Evolutionary conservation across 163 green algal species (phyloP).

Genomic region (Scenedesmus sp.): DNA sequence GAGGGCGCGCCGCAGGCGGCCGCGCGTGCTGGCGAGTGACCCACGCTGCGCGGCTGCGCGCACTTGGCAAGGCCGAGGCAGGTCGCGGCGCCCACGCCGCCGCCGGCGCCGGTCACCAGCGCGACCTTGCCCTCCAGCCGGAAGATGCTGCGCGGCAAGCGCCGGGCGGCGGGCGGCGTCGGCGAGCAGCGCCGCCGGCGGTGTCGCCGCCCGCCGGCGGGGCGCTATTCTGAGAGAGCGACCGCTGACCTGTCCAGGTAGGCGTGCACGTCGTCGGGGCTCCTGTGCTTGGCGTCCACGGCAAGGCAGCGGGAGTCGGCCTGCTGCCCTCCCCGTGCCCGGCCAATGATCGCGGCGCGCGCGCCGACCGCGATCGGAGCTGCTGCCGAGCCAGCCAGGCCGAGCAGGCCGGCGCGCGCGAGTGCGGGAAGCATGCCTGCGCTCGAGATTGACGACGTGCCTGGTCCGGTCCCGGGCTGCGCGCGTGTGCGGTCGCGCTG

Average conservation of each 20-base stretch:
- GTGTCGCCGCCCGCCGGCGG: background rate
- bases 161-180: background rate
- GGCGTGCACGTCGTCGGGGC: background rate
- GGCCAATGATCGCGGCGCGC: too few relatives aligned
- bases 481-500: too few relatives aligned
- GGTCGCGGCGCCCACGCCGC: background rate
- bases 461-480: too few relatives aligned
- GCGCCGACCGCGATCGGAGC: too few relatives aligned
- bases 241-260: conserved; percentile 1
- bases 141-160: background rate
- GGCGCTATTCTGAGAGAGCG: background rate
- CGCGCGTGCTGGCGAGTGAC: background rate
- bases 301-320: background rate
- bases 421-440: too few relatives aligned
- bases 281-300: conserved; percentile 7
- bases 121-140: background rate
- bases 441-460: too few relatives aligned
- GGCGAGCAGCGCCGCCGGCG: background rate
- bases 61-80: conserved; percentile 4
- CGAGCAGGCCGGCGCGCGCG: too few relatives aligned
- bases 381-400: too few relatives aligned
- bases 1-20: background rate
- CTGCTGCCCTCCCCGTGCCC: too few relatives aligned
- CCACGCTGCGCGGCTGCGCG: background rate
- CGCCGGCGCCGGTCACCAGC: background rate